Evolutionary conservation across 768 basidiomycete genomes (phyloP).

Genomic region (Lactarius sp.): DNA sequence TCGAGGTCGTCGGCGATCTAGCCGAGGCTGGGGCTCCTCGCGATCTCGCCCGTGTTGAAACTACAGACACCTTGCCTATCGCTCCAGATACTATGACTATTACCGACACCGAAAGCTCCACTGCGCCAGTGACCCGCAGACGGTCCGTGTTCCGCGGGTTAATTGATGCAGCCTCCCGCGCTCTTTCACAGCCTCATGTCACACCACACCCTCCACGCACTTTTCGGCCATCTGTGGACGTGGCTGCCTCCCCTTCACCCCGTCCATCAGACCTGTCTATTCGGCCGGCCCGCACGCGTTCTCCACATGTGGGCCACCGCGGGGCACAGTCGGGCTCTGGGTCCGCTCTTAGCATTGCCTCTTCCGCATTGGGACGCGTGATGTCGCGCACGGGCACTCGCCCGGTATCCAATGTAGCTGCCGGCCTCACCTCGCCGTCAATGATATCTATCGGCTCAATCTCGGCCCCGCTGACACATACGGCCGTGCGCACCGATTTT

Average conservation of each 20-base stretch:
- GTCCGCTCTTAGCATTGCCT: constrained; percentile 33
- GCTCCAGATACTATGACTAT: constrained; percentile 3
- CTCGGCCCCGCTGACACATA: constrained; percentile 72
- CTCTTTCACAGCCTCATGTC: constrained; percentile 13
- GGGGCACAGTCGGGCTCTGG: constrained; percentile 36
- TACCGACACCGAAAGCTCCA: not conserved
- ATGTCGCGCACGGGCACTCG: constrained; percentile 45
- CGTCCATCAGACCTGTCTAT: constrained; percentile 20
- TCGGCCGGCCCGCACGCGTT: constrained; percentile 18
- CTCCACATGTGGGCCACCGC: constrained; percentile 29
- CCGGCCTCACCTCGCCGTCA: constrained; percentile 54
- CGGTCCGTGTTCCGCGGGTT: constrained; percentile 44
- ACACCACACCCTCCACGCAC: not conserved
- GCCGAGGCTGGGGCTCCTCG: constrained; percentile 20
- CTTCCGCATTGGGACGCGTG: constrained; percentile 42
- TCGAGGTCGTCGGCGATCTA: constrained; percentile 42
- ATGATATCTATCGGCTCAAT: constrained; percentile 69
- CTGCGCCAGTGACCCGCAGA: constrained; percentile 25
- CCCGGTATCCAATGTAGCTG: constrained; percentile 34
- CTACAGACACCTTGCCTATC: constrained; percentile 20
- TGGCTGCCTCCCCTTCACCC: not conserved
- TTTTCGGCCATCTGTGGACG: constrained; percentile 5
- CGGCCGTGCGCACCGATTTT: constrained; percentile 64
- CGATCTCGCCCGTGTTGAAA: constrained; percentile 18
- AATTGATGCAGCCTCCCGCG: constrained; percentile 22